These are phyloP conservation scores for Umbelopsis vinacea DNA, from an alignment of 192 early-diverging fungal genomes.

Conservation along the genomic window DNA sequence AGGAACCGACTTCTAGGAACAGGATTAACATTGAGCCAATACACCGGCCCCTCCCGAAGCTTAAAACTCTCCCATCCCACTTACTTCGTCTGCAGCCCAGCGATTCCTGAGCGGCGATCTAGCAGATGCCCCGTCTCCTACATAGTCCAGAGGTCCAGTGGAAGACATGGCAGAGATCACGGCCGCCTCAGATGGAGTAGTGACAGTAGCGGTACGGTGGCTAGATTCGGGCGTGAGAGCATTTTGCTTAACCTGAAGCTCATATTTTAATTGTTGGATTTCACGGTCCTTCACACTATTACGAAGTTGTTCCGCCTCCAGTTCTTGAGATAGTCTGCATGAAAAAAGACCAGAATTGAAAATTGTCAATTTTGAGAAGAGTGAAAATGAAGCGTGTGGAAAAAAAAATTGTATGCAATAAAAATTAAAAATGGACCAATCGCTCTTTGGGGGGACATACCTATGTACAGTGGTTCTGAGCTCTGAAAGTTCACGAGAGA, in stretches of 20 bases:
- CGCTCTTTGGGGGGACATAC: background rate
- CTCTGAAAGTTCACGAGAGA: conserved; percentile 14
- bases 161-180: background rate
- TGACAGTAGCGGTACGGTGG: background rate
- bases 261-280: conserved; percentile 15
- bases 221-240: background rate
- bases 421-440: no score
- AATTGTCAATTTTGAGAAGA: background rate
- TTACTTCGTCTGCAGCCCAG: conserved; percentile 33
- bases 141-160: background rate
- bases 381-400: background rate
- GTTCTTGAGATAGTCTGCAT: conserved; percentile 11
- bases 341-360: background rate
- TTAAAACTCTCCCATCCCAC: background rate
- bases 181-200: conserved; percentile 2
- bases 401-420: no score
- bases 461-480: conserved; percentile 8
- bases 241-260: background rate
- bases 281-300: conserved; percentile 12
- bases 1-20: conserved; percentile 7
- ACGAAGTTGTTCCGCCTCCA: conserved; percentile 4
- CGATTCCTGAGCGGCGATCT: background rate
- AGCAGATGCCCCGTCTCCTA: background rate
- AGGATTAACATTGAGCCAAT: background rate
- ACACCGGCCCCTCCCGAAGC: background rate